A percentile compares a stretch with the other conserved stretches of the same genome.
Conservation (phyloP, 345 rosid species). For the Mercurialis annua region DNA sequence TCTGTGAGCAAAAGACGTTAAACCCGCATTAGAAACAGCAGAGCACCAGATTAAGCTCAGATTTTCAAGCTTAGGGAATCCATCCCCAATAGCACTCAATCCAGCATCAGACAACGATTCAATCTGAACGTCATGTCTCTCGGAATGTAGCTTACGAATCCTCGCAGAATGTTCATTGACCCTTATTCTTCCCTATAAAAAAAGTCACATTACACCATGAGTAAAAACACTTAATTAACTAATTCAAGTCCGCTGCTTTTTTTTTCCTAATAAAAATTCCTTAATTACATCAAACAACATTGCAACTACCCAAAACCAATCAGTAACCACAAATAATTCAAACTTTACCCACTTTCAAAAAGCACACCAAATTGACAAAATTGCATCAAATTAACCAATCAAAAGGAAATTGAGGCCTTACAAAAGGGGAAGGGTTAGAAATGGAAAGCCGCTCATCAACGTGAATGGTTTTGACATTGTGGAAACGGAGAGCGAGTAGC, state of each 20-base stretch:
- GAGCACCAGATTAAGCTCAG: constrained; percentile 91
- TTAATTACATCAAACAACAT: background rate
- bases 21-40: constrained; percentile 59
- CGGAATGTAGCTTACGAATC: constrained; percentile 31
- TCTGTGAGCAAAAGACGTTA: constrained; percentile 55
- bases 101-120: constrained; percentile 72
- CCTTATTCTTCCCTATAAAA: constrained; percentile 51
- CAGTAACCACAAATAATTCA: background rate
- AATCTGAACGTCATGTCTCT: constrained; percentile 32
- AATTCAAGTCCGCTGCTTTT: no score
- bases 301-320: no score
- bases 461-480: constrained; percentile 48
- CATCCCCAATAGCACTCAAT: constrained; percentile 55
- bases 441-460: constrained; percentile 74
- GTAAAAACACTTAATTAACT: no score
- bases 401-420: constrained; percentile 10
- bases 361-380: no score
- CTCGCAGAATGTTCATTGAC: constrained; percentile 22
- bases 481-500: constrained; percentile 73
- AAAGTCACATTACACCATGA: background rate
- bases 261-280: no score
- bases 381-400: no score
- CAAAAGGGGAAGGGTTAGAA: constrained; percentile 40
- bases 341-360: background rate
- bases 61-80: constrained; percentile 64